A percentile compares a stretch with the other conserved stretches of the same genome.
These are phyloP conservation scores for Hypoxylon fuscum DNA, from an alignment of 495 filamentous ascomycete species.

Conservation along the genomic window DNA sequence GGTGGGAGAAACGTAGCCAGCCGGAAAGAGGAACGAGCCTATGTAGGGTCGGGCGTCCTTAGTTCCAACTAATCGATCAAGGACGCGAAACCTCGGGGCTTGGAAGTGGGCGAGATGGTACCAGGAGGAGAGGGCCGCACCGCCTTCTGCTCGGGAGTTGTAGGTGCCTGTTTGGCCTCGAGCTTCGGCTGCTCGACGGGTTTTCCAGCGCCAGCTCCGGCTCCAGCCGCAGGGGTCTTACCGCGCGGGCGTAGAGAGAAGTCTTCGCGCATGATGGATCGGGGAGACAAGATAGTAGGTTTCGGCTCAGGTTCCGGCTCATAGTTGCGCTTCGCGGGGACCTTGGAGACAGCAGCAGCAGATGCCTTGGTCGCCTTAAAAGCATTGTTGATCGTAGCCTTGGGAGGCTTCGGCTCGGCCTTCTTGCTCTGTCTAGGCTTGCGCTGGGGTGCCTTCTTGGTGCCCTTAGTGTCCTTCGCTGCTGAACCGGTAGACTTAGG, in stretches of 20 bases:
- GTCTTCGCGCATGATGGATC: constrained; percentile 38
- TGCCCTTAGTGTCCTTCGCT: constrained; percentile 14
- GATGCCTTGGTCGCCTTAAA: constrained; percentile 55
- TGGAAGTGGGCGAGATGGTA: constrained; percentile 56
- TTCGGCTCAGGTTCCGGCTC: constrained; percentile 17
- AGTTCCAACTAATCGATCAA: constrained; percentile 48
- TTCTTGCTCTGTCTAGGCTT: constrained; percentile 54
- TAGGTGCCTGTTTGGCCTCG: constrained; percentile 15
- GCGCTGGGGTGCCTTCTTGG: constrained; percentile 43
- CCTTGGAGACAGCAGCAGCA: constrained; percentile 1
- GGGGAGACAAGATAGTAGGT: constrained; percentile 14
- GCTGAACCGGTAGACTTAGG: constrained; percentile 12
- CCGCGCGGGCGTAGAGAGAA: constrained; percentile 43
- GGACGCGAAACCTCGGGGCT: constrained; percentile 52
- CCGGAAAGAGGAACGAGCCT: no score
- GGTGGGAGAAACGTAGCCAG: no score
- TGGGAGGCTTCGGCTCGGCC: constrained; percentile 44
- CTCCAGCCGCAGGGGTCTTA: no score
- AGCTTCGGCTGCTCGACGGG: constrained; percentile 11
- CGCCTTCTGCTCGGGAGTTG: constrained; percentile 31
- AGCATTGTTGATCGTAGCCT: constrained; percentile 48
- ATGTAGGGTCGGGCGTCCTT: background rate
- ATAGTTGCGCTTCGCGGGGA: constrained; percentile 25
- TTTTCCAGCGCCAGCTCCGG: background rate
- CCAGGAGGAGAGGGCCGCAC: constrained; percentile 17